Base-by-base conservation (phyloP, 2,329 filamentous ascomycete genomes). In the Claviceps quebecensis region DNA sequence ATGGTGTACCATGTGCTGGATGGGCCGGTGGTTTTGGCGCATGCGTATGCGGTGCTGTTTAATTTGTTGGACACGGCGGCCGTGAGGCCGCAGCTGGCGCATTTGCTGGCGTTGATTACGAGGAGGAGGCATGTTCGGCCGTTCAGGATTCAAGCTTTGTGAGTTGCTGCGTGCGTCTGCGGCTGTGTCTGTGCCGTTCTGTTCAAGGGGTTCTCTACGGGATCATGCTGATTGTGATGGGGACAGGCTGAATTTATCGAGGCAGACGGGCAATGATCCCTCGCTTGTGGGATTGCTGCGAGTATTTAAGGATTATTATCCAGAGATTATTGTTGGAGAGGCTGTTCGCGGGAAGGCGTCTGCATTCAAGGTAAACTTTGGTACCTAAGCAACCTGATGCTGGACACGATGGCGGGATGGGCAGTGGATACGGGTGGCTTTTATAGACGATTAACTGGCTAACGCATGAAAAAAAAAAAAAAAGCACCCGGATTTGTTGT, bases 271-370 rank as follows among this genome's bases (percentile, higher is more conserved):
- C 17, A 84, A 86, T 60, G 88, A 95, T 52, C 84, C 83, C 47
- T 77, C 81, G 49, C 70, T 95, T 38, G 74, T 85, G 39, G 86
- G 86, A 3, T 72, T 95, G 17, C 70, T 94, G 48, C 78, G 84
- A 51, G 80, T 91, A n/a, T 94, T 84, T 70, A 93, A 93, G 63
- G 87, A 91, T 63, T 94, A 91, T 65, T 94, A 91, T 60, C 87
- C 88, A 0, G 87, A 95, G 63, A 87, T 94, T 51, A 87, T 94
- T 53, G 77, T 91, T 14, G 86, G 84, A 22, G 83, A 84, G 56
- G 72, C 78, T 4, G 76, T 80, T 34, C 72, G 73, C 50, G 79
- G 79, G 39, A 75, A 76, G 53, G 79, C 80, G 1, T 76, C 78
- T 4, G 72, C 78, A 1, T 84, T 84, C 64, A 81, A 78, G 65